Evolutionary conservation across 208 protist species (phyloP).

Genomic region (Crithidia bombi): DNA sequence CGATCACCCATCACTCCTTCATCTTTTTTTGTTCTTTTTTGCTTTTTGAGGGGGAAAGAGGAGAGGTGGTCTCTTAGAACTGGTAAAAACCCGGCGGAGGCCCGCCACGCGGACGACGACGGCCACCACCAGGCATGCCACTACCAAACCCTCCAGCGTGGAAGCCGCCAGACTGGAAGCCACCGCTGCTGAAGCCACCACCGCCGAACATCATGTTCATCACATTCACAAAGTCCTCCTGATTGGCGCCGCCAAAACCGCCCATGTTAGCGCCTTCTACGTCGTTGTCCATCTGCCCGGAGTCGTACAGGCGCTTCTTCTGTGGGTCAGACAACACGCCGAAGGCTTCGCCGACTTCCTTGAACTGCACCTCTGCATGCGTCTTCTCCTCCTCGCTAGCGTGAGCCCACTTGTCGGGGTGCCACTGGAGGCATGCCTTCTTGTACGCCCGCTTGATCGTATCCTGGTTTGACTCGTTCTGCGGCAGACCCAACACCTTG

Average conservation of each 20-base stretch:
- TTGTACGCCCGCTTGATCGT: constrained; percentile 88
- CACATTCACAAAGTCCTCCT: constrained; percentile 54
- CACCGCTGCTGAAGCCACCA: constrained; percentile 15
- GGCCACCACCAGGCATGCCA: constrained; percentile 31
- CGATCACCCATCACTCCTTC: no score
- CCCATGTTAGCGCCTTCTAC: constrained; percentile 63
- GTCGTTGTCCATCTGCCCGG: constrained; percentile 87
- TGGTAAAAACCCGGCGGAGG: constrained; percentile 35
- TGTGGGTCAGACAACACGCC: constrained; percentile 86
- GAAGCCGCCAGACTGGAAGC: constrained; percentile 19
- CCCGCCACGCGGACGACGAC: constrained; percentile 35
- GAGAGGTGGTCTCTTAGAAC: no score
- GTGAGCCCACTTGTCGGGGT: constrained; percentile 93
- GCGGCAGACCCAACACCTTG: constrained; percentile 81
- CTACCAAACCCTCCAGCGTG: constrained; percentile 24
- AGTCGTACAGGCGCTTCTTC: constrained; percentile 92
- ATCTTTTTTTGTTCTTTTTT: constrained; percentile 3
- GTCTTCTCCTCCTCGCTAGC: constrained; percentile 73
- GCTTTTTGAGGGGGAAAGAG: no score
- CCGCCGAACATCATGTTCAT: constrained; percentile 77
- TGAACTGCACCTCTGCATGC: constrained; percentile 88
- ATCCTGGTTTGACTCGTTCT: constrained; percentile 67
- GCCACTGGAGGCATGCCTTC: constrained; percentile 86
- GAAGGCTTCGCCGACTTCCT: constrained; percentile 88
- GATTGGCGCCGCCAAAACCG: constrained; percentile 22